phyloP scores from a whole-genome alignment of 164 flowering plant species.

The Magnolia changhungtana region DNA sequence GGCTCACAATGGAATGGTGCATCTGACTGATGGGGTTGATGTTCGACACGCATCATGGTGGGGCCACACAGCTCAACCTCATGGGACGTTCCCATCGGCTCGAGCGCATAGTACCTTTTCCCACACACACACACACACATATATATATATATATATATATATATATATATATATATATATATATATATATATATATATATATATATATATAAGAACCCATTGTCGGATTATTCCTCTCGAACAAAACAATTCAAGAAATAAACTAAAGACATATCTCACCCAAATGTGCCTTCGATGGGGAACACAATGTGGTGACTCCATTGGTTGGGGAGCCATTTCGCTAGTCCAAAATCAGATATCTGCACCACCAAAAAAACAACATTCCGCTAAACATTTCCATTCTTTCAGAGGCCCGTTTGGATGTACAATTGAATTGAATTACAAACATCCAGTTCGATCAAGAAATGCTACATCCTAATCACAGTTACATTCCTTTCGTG shows the following conservation, averaged over 20 bases:
- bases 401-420: not conserved
- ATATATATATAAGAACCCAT: not conserved
- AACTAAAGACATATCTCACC: constrained; percentile 38
- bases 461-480: not conserved
- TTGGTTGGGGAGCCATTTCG: constrained; percentile 96
- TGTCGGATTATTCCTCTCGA: not conserved
- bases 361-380: constrained; percentile 20
- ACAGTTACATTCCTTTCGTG: not conserved
- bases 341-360: constrained; percentile 99
- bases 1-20: too few relatives aligned
- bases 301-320: constrained; percentile 81
- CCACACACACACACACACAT: not conserved
- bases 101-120: too few relatives aligned
- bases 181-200: too few relatives aligned
- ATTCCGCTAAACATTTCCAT: not conserved
- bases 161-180: too few relatives aligned
- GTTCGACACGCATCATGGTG: too few relatives aligned
- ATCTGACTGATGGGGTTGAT: too few relatives aligned
- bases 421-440: not conserved
- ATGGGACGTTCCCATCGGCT: too few relatives aligned
- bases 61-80: too few relatives aligned
- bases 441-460: not conserved
- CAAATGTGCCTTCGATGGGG: constrained; percentile 96
- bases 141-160: too few relatives aligned
- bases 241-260: not conserved